A percentile compares a stretch with the other conserved stretches of the same genome.
phyloP scores from a whole-genome alignment of 768 basidiomycete species.

The Phylloporus sp. region DNA sequence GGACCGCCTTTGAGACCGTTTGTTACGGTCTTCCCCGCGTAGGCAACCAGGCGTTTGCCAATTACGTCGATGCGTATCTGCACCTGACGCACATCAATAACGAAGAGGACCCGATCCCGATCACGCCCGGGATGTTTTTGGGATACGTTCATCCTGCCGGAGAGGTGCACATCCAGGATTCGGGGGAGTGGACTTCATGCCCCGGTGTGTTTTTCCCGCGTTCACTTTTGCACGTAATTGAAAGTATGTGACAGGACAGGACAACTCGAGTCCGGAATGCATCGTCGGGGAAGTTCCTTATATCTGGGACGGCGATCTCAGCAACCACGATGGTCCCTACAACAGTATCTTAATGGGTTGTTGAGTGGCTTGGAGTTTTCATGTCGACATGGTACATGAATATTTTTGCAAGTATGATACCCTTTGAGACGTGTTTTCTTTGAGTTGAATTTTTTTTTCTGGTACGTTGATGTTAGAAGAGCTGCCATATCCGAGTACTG shows the following conservation, averaged over 20 bases:
- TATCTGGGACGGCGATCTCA: conserved; percentile 39
- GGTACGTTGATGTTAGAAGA: too few species aligned
- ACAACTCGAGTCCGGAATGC: conserved; percentile 46
- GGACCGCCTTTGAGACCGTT: conserved; percentile 30
- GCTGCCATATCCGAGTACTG: too few species aligned
- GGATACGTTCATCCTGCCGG: conserved; percentile 40
- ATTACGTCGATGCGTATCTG: conserved; percentile 47
- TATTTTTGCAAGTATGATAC: too few species aligned
- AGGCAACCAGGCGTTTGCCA: conserved; percentile 59
- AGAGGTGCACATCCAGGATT: conserved; percentile 44
- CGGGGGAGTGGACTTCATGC: conserved; percentile 50
- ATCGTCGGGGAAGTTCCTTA: conserved; percentile 30
- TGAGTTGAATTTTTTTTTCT: too few species aligned
- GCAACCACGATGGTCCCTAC: conserved; percentile 46
- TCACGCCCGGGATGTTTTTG: conserved; percentile 31
- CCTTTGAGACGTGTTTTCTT: too few species aligned
- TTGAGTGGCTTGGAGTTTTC: background rate
- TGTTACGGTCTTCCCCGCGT: conserved; percentile 38
- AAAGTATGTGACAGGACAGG: conserved; percentile 38
- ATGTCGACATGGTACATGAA: too few species aligned
- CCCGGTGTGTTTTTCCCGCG: conserved; percentile 34
- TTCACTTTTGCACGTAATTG: background rate
- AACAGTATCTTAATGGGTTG: conserved; percentile 28
- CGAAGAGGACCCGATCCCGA: conserved; percentile 39
- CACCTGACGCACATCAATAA: conserved; percentile 56